Conservation (phyloP, 495 filamentous ascomycete species). For the Daldinia childiae region DNA sequence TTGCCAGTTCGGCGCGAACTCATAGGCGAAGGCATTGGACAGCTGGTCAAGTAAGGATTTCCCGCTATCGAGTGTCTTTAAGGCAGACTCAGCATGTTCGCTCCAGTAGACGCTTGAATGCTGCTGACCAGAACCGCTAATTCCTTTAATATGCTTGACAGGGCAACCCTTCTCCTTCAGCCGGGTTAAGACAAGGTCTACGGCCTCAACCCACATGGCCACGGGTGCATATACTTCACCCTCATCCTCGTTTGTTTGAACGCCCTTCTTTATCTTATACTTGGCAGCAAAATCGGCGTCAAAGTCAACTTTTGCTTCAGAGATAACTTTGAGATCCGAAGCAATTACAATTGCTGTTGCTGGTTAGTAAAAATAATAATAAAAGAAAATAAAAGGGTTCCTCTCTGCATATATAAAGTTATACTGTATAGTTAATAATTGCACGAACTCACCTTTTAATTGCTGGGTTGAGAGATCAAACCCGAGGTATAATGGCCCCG, state of each 20-base stretch:
- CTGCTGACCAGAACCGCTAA: constrained; percentile 94
- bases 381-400: too few species aligned
- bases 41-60: constrained; percentile 75
- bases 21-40: constrained; percentile 79
- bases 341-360: constrained; percentile 76
- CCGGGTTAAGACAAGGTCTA: constrained; percentile 81
- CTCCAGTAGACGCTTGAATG: constrained; percentile 96
- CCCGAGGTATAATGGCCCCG: constrained; percentile 80
- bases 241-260: constrained; percentile 79
- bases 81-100: constrained; percentile 69
- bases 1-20: constrained; percentile 96
- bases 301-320: constrained; percentile 80
- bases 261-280: constrained; percentile 88
- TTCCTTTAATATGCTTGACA: constrained; percentile 77
- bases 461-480: constrained; percentile 98
- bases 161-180: constrained; percentile 78
- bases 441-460: constrained; percentile 73
- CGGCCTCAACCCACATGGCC: constrained; percentile 91
- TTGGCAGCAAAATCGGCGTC: constrained; percentile 76
- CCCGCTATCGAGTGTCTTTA: constrained; percentile 67
- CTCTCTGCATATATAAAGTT: not conserved
- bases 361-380: constrained; percentile 1
- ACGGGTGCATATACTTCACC: constrained; percentile 92
- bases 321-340: constrained; percentile 77
- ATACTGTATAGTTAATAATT: not conserved